Conservation (phyloP, 163 green algal species). For the Coccomyxa subellipsoidea region DNA sequence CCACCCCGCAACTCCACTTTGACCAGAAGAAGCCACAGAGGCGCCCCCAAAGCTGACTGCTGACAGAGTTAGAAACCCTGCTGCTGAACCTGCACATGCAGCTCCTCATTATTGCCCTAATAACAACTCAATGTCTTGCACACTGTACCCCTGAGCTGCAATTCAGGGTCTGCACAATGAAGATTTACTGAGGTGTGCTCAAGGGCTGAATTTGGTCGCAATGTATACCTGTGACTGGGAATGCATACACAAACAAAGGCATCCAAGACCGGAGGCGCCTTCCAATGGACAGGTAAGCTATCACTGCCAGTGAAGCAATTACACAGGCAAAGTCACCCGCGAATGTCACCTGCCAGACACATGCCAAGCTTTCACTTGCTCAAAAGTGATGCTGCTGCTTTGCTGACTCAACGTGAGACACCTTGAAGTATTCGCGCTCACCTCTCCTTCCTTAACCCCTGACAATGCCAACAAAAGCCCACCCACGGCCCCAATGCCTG, state of each 20-base stretch:
- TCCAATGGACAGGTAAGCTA: constrained; percentile 59
- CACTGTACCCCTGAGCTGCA: too few relatives aligned
- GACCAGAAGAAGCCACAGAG: constrained; percentile 20
- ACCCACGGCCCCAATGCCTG: constrained; percentile 47
- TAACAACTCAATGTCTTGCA: too few relatives aligned
- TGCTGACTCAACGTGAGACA: too few relatives aligned
- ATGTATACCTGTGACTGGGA: constrained; percentile 40
- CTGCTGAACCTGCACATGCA: constrained; percentile 9
- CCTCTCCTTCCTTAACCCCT: constrained; percentile 15
- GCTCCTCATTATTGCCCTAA: neutral
- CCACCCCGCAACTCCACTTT: constrained; percentile 48
- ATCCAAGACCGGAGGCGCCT: constrained; percentile 55
- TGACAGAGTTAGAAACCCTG: constrained; percentile 46
- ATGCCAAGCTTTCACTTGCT: neutral
- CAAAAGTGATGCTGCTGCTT: too few relatives aligned
- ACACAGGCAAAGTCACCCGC: constrained; percentile 50
- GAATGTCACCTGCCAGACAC: constrained; percentile 38
- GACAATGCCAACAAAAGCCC: constrained; percentile 30
- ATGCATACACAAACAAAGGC: constrained; percentile 74
- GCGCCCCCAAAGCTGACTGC: constrained; percentile 30
- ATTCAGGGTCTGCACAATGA: too few relatives aligned
- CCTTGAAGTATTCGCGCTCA: too few relatives aligned
- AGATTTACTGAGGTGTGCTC: too few relatives aligned
- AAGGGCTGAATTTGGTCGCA: too few relatives aligned
- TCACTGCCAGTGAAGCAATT: constrained; percentile 45